These are phyloP conservation scores for Saccharomyces hybrid DNA, from an alignment of 1,139 yeast species.

Conservation along the genomic window DNA sequence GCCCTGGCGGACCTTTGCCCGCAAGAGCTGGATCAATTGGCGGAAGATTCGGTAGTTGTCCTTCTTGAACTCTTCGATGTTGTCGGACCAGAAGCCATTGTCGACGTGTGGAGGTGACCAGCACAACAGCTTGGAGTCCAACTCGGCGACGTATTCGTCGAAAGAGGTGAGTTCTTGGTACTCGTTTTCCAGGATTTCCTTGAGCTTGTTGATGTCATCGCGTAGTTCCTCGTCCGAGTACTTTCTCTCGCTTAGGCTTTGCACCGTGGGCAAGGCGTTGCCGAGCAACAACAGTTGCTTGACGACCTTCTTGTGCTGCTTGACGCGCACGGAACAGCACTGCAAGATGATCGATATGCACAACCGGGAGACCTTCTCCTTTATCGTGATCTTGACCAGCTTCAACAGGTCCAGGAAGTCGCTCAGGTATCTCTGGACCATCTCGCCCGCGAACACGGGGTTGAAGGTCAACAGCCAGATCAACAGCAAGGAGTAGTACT, in stretches of 20 bases:
- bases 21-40: constrained; percentile 41
- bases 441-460: constrained; percentile 42
- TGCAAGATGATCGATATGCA: constrained; percentile 68
- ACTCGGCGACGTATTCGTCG: constrained; percentile 84
- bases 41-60: constrained; percentile 67
- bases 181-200: constrained; percentile 56
- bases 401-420: constrained; percentile 50
- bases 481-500: constrained; percentile 68
- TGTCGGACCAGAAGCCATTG: constrained; percentile 83
- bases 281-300: constrained; percentile 69
- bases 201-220: constrained; percentile 55
- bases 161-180: constrained; percentile 79
- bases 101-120: constrained; percentile 95
- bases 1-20: constrained; percentile 22
- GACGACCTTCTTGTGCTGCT: constrained; percentile 34
- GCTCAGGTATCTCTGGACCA: constrained; percentile 39
- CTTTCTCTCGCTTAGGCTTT: constrained; percentile 71
- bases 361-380: constrained; percentile 83
- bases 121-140: constrained; percentile 64
- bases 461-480: constrained; percentile 84
- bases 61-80: constrained; percentile 67
- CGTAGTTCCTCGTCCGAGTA: constrained; percentile 93
- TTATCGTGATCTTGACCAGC: constrained; percentile 70
- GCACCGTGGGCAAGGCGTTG: constrained; percentile 63
- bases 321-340: constrained; percentile 37